Evolutionary conservation across 345 rosid species (phyloP), one percentile per base, ranked within the genome.

Genomic region (Euphorbia tirucalli): DNA sequence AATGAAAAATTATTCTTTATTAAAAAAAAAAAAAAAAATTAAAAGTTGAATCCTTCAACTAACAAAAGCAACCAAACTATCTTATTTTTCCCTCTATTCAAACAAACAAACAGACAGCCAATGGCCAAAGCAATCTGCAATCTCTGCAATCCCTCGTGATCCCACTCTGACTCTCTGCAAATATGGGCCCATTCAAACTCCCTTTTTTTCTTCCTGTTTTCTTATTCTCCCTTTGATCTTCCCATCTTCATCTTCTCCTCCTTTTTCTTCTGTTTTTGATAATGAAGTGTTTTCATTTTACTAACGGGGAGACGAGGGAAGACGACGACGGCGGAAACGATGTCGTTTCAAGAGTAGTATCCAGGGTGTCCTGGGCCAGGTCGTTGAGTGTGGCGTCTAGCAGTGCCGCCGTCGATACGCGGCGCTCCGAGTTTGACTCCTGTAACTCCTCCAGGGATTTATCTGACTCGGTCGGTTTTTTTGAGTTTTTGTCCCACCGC

Each of bases 251-350:
- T 4, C 22, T 55, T 28, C 9, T 2, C 35, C 46, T 44, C 24
- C 6, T 50, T 64, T 52, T 19, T 28, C 4, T 5, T 0, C 0
- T 27, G 1, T 27, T 37, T n/a, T 4, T 48, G 22, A 25, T 32
- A 65, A 94, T 92, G 99, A 95, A 90, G 91, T 92, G 99, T 76
- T 95, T 95, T 80, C 97, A 95, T 83, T 95, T 95, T 86, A 83
- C 86, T 21, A 90, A 84, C 74, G 92, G 97, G 27, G 93, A 84
- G 64, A 73, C 83, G 21, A 65, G 73, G 58, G 90, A 84, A 52
- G 90, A 69, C 22, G 77, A 73, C 50, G 80, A 54, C 16, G 55
- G 60, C 39, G 60, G 69, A 28, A 78, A 55, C 67, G 69, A 58
- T 52, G 77, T 59, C 68, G 83, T 87, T 71, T 89, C 93, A 0